Base-by-base conservation (phyloP, 768 basidiomycete genomes). In the Strobilomyces echinocephalus region DNA sequence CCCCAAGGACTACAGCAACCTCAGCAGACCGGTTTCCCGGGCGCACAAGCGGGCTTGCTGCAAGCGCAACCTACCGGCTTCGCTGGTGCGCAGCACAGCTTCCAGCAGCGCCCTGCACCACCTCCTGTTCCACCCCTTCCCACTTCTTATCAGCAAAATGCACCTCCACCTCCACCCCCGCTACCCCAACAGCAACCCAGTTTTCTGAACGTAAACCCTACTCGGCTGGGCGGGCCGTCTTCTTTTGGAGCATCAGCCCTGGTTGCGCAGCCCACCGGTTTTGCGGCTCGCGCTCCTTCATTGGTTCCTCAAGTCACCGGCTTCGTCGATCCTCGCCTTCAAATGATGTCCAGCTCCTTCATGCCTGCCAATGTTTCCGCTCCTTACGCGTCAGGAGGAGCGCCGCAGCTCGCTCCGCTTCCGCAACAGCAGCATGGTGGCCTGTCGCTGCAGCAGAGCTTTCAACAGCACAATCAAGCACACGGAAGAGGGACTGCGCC, bases 271-370 rank as follows among this genome's bases (percentile, higher is more conserved):
- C 68, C 62, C 18, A 66, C 63, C 7, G 85, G 88, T 1, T 88
- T 82, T 60, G 73, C 71, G 14, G 77, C 77, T 26, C 70, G 65
- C 46, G 62, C 73, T 41, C 54, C 63, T 62, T 76, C 79, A 8
- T 78, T 92, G 47, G 74, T 86, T 2, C 79, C 88, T 15, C 91
- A 93, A 63, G 71, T 77, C 50, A 93, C 91, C 7, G 91, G 91
- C 20, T 90, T 80, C 61, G 73, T 88, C 50, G 88, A 95, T 71
- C 93, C 92, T 2, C 75, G 91, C 18, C 73, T 95, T 46, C 82
- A 83, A 67, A 85, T 94, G 81, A 91, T 97, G 88, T 84, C 84
- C n/a, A 88, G 73, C 55, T 85, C 87, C 0, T 97, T 97, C 73
- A 89, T 97, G 84, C 95, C 95, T 12, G 74, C 81, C 48, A 88